A percentile compares a stretch with the other conserved stretches of the same genome.
phyloP scores from a whole-genome alignment of 805 yeast species.

The Torulaspora maleeae region DNA sequence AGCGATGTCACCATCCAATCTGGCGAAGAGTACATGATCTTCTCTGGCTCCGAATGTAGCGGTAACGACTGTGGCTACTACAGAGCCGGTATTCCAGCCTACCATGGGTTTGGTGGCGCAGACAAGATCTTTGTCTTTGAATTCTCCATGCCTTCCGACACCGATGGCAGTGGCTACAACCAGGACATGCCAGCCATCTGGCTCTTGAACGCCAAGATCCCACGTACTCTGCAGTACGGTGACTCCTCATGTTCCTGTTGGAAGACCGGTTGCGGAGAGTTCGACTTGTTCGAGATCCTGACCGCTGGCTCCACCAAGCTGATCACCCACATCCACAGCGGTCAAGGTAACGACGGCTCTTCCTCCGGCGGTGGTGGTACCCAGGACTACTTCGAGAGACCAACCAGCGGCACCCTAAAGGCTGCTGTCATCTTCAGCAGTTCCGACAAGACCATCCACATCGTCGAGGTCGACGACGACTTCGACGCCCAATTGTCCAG shows the following conservation, averaged over 20 bases:
- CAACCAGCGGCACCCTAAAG: constrained; percentile 68
- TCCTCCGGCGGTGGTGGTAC: constrained; percentile 81
- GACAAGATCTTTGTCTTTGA: constrained; percentile 87
- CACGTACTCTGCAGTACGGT: constrained; percentile 96
- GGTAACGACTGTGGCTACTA: constrained; percentile 73
- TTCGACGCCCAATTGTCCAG: constrained; percentile 52
- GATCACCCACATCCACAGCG: constrained; percentile 77
- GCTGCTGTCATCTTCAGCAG: constrained; percentile 83
- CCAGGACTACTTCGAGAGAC: constrained; percentile 83
- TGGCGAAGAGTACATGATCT: constrained; percentile 74
- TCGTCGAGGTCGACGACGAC: constrained; percentile 57
- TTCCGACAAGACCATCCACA: constrained; percentile 43
- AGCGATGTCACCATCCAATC: constrained; percentile 65
- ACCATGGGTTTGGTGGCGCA: constrained; percentile 87
- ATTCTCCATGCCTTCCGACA: constrained; percentile 84
- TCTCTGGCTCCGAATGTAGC: constrained; percentile 64
- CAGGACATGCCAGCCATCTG: constrained; percentile 97
- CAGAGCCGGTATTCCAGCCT: constrained; percentile 83
- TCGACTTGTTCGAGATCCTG: constrained; percentile 89
- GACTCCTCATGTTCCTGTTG: constrained; percentile 85
- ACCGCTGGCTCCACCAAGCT: constrained; percentile 68
- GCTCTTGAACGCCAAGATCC: constrained; percentile 91
- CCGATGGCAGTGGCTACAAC: constrained; percentile 46
- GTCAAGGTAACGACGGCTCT: constrained; percentile 52
- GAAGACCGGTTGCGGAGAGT: constrained; percentile 96